Evolutionary conservation across 345 rosid species (phyloP).

Genomic region (Isatis tinctoria): DNA sequence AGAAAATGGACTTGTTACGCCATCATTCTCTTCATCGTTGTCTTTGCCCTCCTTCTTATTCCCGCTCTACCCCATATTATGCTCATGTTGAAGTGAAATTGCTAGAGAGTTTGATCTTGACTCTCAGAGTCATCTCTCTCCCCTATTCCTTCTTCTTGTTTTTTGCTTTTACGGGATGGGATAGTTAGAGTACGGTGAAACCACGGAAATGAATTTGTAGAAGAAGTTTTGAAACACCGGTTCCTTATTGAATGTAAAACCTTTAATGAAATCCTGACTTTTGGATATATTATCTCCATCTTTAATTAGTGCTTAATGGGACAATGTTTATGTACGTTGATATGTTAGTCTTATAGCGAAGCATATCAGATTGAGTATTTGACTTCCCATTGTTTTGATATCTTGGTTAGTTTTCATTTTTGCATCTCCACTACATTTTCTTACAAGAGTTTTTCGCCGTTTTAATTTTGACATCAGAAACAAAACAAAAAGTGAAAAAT

Average conservation of each 20-base stretch:
- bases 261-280: not conserved
- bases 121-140: slow-evolving; percentile 3
- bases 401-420: not conserved
- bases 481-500: not conserved
- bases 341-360: not conserved
- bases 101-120: not conserved
- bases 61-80: slow-evolving; percentile 46
- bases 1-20: slow-evolving; percentile 84
- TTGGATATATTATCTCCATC: not conserved
- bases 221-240: not conserved
- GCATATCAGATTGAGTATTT: too few species aligned
- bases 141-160: not conserved
- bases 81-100: slow-evolving; percentile 26
- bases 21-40: slow-evolving; percentile 37
- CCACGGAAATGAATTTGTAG: not conserved
- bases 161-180: not conserved
- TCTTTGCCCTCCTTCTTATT: slow-evolving; percentile 44
- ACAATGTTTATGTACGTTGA: not conserved
- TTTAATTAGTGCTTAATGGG: not conserved
- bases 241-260: not conserved
- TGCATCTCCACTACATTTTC: not conserved
- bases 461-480: not conserved
- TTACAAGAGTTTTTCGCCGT: not conserved
- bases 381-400: not conserved
- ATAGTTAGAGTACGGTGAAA: slow-evolving; percentile 26